phyloP scores from a whole-genome alignment of 257 asterid genomes.

The Thymus quinquecostatus region DNA sequence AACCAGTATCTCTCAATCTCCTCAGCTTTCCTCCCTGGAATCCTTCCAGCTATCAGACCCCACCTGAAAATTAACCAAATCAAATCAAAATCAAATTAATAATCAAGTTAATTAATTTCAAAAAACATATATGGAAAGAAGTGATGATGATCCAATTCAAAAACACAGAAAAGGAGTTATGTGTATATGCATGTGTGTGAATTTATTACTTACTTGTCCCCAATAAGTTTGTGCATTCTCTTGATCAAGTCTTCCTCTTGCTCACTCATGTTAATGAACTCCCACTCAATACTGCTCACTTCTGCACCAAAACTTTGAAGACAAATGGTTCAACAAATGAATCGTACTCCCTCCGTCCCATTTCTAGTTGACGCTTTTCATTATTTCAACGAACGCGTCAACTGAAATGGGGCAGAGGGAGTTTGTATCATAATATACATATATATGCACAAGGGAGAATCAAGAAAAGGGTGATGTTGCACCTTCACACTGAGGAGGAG shows the following conservation, averaged over 20 bases:
- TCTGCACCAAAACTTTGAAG: slow-evolving; percentile 36
- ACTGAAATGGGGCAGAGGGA: too few relatives aligned
- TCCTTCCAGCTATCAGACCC: slow-evolving; percentile 73
- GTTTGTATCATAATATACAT: neutral
- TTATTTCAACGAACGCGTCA: too few relatives aligned
- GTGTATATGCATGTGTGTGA: neutral
- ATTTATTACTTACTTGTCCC: slow-evolving; percentile 55
- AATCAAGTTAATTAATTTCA: neutral
- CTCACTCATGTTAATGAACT: slow-evolving; percentile 57
- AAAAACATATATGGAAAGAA: neutral
- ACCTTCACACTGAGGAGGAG: slow-evolving; percentile 32
- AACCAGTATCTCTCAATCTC: slow-evolving; percentile 82
- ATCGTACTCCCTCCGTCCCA: too few relatives aligned
- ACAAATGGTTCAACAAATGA: neutral
- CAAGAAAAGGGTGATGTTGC: too few relatives aligned
- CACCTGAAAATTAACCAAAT: slow-evolving; percentile 42
- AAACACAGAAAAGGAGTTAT: too few relatives aligned
- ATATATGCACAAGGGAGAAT: neutral
- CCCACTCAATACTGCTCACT: slow-evolving; percentile 78
- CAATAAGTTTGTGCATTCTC: slow-evolving; percentile 79
- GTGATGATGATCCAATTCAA: neutral
- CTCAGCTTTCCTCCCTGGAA: slow-evolving; percentile 70
- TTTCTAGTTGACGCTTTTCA: too few relatives aligned
- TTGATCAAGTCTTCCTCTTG: slow-evolving; percentile 72
- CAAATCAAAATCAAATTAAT: neutral